Evolutionary conservation across 192 early-diverging fungal genomes (phyloP), one percentile per base, ranked within the genome.

Genomic region (Chytriomyces hyalinus): DNA sequence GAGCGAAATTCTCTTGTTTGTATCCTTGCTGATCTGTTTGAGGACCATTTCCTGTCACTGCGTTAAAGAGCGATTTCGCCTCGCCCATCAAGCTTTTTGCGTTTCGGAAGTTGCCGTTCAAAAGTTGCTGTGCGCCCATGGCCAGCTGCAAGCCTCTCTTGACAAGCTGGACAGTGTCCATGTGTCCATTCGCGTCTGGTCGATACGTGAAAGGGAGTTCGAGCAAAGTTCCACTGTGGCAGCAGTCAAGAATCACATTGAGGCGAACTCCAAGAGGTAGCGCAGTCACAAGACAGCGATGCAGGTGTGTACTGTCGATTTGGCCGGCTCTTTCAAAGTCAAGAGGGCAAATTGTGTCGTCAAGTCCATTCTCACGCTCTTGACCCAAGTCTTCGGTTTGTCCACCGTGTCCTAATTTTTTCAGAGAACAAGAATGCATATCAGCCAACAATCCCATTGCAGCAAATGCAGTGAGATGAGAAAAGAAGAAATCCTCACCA

Each of bases 201-300:
- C 45, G n/a, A 43, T 78, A 78, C 3, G 76, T 71, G 76, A 61
- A 78, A 3, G 76, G 76, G 17, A 78, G 53, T 28, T 79, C 78
- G 6, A 79, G 75, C 59, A 76, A 50, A 44, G 78, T 71, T 15
- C 78, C 84, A 60, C 70, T 75, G 81, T 94, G 92, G 66, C 92
- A 89, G 47, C 87, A 93, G 80, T 94, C 79, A 68, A 94, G 91
- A 24, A 96, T 71, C 3, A 87, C 90, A 0, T 91, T 93, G 43
- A 96, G 83, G 24, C 91, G 91, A 22, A 84, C 88, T 0, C 93
- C 92, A 9, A 72, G 80, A 45, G 93, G 93, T 11, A 96, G 84
- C 11, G 84, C 80, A 46, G 80, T 83, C 44, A 90, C 89, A 77
- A 93, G 71, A n/a, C 87, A 53, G 22, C 84, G 78, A 68, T 93